Evolutionary conservation across 2,329 filamentous ascomycete species (phyloP).

Genomic region (Coccinonectria pachysandricola): DNA sequence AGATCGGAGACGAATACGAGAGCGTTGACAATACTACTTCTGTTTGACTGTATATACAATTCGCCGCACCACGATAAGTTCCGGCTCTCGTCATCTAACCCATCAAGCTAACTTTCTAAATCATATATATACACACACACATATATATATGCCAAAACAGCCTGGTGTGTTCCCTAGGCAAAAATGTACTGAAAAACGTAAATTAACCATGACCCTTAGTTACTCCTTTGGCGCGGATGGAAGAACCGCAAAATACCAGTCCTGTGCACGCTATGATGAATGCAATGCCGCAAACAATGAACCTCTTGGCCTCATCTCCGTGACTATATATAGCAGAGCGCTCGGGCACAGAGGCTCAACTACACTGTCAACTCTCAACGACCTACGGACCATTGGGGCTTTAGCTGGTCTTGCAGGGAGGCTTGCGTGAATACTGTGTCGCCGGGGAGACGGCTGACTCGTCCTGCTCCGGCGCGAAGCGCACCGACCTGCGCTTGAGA

Average conservation of each 20-base stretch:
- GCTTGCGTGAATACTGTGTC: conserved; percentile 71
- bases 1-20: conserved; percentile 11
- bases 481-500: conserved; percentile 59
- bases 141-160: conserved; percentile 8
- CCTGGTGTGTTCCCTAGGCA: conserved; percentile 16
- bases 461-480: conserved; percentile 74
- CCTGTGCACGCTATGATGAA: conserved; percentile 19
- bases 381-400: conserved; percentile 49
- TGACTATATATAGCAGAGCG: conserved; percentile 1
- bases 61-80: conserved; percentile 13
- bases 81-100: conserved; percentile 19
- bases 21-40: conserved; percentile 15
- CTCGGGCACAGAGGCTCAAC: conserved; percentile 2
- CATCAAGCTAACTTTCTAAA: conserved; percentile 20
- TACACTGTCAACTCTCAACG: conserved; percentile 19
- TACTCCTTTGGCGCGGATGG: conserved; percentile 20
- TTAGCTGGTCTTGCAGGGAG: conserved; percentile 50
- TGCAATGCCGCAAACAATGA: conserved; percentile 17
- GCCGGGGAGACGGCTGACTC: conserved; percentile 72
- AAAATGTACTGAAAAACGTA: conserved; percentile 15
- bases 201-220: conserved; percentile 19
- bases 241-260: conserved; percentile 14
- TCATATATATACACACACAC: conserved; percentile 28
- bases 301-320: too few relatives aligned
- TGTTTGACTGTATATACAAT: conserved; percentile 22